phyloP scores from a whole-genome alignment of 176 grass and related monocot genomes.

The Calamus simplicifolius region DNA sequence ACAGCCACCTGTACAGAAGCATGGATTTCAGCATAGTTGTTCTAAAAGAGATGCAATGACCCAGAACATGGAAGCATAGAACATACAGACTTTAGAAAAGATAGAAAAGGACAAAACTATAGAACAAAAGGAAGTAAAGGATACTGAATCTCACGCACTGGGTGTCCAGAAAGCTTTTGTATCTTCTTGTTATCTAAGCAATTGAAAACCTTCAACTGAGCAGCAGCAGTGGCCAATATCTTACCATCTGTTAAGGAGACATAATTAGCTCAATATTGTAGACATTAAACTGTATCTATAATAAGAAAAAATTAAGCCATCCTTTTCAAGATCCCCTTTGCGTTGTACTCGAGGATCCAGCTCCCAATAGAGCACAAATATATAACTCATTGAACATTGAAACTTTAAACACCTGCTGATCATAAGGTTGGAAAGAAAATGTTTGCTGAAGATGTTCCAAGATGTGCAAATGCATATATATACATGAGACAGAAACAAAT shows the following conservation, averaged over 20 bases:
- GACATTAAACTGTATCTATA: no score
- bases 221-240: constrained; percentile 79
- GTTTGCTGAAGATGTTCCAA: no score
- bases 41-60: neutral
- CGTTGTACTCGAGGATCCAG: no score
- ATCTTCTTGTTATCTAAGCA: constrained; percentile 80
- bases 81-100: neutral
- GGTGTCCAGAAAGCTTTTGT: constrained; percentile 86
- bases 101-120: constrained; percentile 3
- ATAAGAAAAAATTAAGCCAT: constrained; percentile 1
- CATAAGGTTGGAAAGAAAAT: no score
- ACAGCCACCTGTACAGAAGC: constrained; percentile 48
- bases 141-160: constrained; percentile 29
- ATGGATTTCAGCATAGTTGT: constrained; percentile 4
- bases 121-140: constrained; percentile 13
- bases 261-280: no score
- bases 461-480: no score
- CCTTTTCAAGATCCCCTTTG: neutral
- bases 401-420: no score
- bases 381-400: no score
- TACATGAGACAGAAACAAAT: no score
- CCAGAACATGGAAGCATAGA: neutral
- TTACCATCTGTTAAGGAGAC: constrained; percentile 49
- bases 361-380: no score
- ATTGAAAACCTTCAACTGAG: constrained; percentile 74